Conservation (phyloP, 1,139 yeast genomes). For the Yamadazyma atmosphaerica region DNA sequence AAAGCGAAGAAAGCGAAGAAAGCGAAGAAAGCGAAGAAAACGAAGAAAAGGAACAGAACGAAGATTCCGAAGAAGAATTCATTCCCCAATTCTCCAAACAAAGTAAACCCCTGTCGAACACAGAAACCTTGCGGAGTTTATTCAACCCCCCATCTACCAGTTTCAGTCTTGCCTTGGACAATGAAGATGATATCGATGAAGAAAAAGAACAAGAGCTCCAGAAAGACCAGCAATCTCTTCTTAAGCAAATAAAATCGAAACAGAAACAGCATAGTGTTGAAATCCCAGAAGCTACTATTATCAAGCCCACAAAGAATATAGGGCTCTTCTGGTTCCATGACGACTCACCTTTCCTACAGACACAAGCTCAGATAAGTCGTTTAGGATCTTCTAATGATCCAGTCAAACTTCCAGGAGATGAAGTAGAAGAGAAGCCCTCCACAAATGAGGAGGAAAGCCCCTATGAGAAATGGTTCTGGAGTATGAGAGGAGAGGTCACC, state of each 20-base stretch:
- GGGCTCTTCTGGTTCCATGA: slow-evolving; percentile 82
- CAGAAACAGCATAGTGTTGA: slow-evolving; percentile 19
- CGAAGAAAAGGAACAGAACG: slow-evolving; percentile 20
- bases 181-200: slow-evolving; percentile 38
- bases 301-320: slow-evolving; percentile 18
- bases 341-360: slow-evolving; percentile 80
- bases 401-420: slow-evolving; percentile 39
- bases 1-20: slow-evolving; percentile 4
- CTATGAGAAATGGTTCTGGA: slow-evolving; percentile 83
- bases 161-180: slow-evolving; percentile 35
- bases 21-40: slow-evolving; percentile 10
- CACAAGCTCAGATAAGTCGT: slow-evolving; percentile 78
- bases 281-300: neutral
- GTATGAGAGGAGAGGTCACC: slow-evolving; percentile 76
- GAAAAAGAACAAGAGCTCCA: slow-evolving; percentile 17
- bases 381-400: slow-evolving; percentile 36
- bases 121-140: slow-evolving; percentile 63
- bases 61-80: slow-evolving; percentile 26
- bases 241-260: slow-evolving; percentile 32
- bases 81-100: slow-evolving; percentile 47
- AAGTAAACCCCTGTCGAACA: slow-evolving; percentile 29
- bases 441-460: slow-evolving; percentile 46
- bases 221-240: slow-evolving; percentile 25
- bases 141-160: slow-evolving; percentile 48
- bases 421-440: slow-evolving; percentile 20